These are phyloP conservation scores for Naumovozyma castellii DNA, from an alignment of 805 yeast genomes.

Conservation along the genomic window DNA sequence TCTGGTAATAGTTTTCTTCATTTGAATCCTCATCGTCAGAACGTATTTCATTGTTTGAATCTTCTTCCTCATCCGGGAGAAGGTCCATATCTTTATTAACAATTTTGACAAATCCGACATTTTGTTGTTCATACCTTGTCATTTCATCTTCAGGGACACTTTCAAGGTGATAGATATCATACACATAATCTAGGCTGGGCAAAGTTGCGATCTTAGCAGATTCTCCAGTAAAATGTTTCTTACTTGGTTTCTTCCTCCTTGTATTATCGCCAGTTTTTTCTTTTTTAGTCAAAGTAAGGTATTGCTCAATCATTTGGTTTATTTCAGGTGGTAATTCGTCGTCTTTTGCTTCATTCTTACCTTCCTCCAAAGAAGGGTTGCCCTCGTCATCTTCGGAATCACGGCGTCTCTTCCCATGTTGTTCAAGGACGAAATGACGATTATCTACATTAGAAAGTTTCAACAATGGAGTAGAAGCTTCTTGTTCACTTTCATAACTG, in stretches of 20 bases:
- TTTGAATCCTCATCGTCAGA: conserved; percentile 79
- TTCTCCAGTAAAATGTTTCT: conserved; percentile 11
- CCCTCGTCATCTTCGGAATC: conserved; percentile 12
- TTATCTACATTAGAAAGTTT: conserved; percentile 16
- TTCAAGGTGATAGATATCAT: conserved; percentile 76
- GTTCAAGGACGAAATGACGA: conserved; percentile 26
- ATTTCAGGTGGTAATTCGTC: conserved; percentile 49
- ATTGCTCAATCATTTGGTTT: conserved; percentile 63
- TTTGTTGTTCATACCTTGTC: conserved; percentile 23
- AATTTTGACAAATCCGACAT: conserved; percentile 35
- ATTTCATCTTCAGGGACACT: conserved; percentile 42
- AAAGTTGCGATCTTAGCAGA: conserved; percentile 11
- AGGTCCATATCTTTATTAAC: conserved; percentile 32
- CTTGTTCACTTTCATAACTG: conserved; percentile 21
- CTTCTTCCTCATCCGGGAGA: conserved; percentile 30
- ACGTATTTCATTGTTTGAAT: conserved; percentile 32
- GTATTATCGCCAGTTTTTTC: conserved; percentile 7
- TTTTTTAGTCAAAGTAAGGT: conserved; percentile 35
- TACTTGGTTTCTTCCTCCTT: conserved; percentile 20
- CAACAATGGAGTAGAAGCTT: conserved; percentile 20
- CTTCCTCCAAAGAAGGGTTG: conserved; percentile 9
- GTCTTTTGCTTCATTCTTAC: conserved; percentile 7
- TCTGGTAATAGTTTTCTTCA: conserved; percentile 84
- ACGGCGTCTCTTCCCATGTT: conserved; percentile 21
- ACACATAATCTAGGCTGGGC: conserved; percentile 63